phyloP scores from a whole-genome alignment of 1,284 basidiomycete genomes.

The Sphaerobolus stellatus region DNA sequence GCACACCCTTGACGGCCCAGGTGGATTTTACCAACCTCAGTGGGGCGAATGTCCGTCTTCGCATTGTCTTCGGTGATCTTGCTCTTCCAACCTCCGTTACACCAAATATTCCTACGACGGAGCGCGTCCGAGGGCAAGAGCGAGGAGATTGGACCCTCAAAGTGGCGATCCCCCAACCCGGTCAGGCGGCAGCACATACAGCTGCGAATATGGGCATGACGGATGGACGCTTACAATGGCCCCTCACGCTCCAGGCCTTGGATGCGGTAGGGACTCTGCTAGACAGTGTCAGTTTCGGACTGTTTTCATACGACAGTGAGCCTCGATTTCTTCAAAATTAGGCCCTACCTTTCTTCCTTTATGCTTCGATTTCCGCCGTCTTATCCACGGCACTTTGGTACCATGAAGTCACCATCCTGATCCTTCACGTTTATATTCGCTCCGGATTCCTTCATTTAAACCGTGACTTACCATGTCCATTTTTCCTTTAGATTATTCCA shows the following conservation, averaged over 20 bases:
- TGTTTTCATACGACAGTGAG: slow-evolving; percentile 65
- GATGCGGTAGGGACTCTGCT: slow-evolving; percentile 51
- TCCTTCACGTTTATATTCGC: neutral
- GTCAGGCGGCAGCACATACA: slow-evolving; percentile 30
- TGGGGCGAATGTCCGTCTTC: slow-evolving; percentile 52
- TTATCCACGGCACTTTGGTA: no score
- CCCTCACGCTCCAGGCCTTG: slow-evolving; percentile 63
- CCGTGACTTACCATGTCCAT: neutral
- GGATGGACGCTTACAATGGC: slow-evolving; percentile 29
- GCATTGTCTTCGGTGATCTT: slow-evolving; percentile 63
- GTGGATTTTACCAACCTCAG: slow-evolving; percentile 56
- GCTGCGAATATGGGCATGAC: slow-evolving; percentile 22
- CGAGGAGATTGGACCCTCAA: slow-evolving; percentile 58
- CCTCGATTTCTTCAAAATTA: slow-evolving; percentile 15
- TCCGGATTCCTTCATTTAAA: neutral
- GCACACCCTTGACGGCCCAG: slow-evolving; percentile 56
- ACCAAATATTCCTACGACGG: slow-evolving; percentile 1
- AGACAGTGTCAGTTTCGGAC: slow-evolving; percentile 65
- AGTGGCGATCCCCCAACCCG: slow-evolving; percentile 50
- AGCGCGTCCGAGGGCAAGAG: slow-evolving; percentile 34
- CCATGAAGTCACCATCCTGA: no score
- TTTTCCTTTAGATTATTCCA: neutral
- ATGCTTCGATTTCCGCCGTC: no score
- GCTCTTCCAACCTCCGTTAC: slow-evolving; percentile 59
- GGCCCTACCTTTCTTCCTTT: no score